Evolutionary conservation across 1,284 basidiomycete genomes (phyloP), one percentile per base, ranked within the genome.

Genomic region (Ganoderma resinaceum): DNA sequence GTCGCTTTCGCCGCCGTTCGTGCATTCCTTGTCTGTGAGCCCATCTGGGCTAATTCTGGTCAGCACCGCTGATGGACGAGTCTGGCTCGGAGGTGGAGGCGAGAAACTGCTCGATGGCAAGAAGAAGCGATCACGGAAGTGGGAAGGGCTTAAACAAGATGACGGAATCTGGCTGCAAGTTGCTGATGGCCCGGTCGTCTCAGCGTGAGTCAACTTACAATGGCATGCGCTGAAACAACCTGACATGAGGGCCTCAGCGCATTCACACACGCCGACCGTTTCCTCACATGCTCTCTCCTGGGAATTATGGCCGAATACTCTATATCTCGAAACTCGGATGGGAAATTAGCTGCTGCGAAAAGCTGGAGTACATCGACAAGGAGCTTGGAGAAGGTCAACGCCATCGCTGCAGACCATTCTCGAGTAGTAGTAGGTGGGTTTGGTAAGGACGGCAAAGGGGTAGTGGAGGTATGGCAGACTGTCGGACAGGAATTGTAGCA

Each of bases 101-200:
- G 87, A 91, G 75, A 92, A 88, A 73, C 73, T 75, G 18, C 62
- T 77, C 1, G 23, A 26, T 8, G 63, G 72, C 42, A 83, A 83
- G 70, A 87, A 86, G 75, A 91, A 88, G 75, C 85, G 85, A 71
- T 82, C 82, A 26, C 84, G 87, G 65, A 93, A 88, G 75, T 95
- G 93, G 93, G 86, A 88, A 69, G 93, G 93, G 1, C 79, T 94
- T 31, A 82, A 82, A 66, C 78, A 78, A 43, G 82, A 86, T 0
- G 81, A 82, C 49, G 83, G 84, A n/a, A 65, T 84, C 49, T 77
- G 84, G 37, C 70, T 81, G 53, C 86, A 89, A 67, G 81, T 89
- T 23, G 90, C 89, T 1, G 87, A 91, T 68, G 92, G 92, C 2
- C 91, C 92, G 23, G 80, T 94, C 31, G 90, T 92, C 64, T 86